These are phyloP conservation scores for Cystobasidium sp. DNA, from an alignment of 1,284 basidiomycete genomes.

Conservation along the genomic window DNA sequence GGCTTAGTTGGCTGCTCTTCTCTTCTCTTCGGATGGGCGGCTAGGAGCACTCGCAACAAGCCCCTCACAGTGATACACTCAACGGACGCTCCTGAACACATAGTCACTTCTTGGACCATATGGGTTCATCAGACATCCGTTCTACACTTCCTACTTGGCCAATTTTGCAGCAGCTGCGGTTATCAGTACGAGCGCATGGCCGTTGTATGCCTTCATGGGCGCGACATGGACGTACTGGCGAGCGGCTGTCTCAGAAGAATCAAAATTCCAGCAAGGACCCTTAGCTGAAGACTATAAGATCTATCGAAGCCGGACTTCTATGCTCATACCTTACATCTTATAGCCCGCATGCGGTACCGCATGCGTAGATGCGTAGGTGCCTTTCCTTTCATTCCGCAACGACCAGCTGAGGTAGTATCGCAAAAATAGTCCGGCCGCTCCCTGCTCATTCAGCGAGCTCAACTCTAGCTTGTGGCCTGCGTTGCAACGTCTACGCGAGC, in stretches of 20 bases:
- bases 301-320: not conserved
- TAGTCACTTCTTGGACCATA: slow-evolving; percentile 17
- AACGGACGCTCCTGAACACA: slow-evolving; percentile 8
- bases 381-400: too few relatives aligned
- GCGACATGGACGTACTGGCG: slow-evolving; percentile 14
- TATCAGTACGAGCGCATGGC: slow-evolving; percentile 2
- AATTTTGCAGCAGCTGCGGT: slow-evolving; percentile 11
- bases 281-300: not conserved
- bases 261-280: not conserved
- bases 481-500: too few relatives aligned
- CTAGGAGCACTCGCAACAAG: slow-evolving; percentile 2
- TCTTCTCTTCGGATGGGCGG: slow-evolving; percentile 17
- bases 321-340: slow-evolving; percentile 7
- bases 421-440: too few relatives aligned
- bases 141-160: slow-evolving; percentile 17
- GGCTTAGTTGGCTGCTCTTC: not conserved
- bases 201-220: not conserved
- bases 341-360: not conserved
- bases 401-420: too few relatives aligned
- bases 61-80: slow-evolving; percentile 24
- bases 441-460: too few relatives aligned
- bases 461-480: too few relatives aligned
- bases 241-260: slow-evolving; percentile 10
- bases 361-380: not conserved
- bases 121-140: not conserved